Evolutionary conservation across 106 monocot species (phyloP), one percentile per base, ranked within the genome.

Genomic region (Allium sativum): DNA sequence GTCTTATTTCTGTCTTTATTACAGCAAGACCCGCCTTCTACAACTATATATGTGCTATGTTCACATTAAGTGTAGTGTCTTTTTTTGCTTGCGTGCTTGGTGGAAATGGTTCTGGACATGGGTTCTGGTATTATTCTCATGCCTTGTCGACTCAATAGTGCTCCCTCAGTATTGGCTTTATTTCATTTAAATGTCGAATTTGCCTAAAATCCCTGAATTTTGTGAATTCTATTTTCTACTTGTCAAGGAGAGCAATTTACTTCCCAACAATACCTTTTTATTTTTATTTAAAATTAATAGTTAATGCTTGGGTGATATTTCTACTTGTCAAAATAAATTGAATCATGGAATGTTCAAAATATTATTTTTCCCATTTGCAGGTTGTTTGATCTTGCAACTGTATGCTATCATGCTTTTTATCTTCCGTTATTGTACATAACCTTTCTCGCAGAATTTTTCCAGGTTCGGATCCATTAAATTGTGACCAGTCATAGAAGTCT

Each of bases 391-490:
- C 77, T 95, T 13, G 56, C 77, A 44, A 69, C 72, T 0, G 65
- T 95, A 31, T 90, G 90, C 81, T 95, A 95, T 53, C 95, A 95
- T 59, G 70, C 87, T 16, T 71, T 90, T 52, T 95, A 95, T 74
- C 95, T 82, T 66, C 95, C 95, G 21, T 76, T 95, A 52, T 51
- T 95, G 9, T 95, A 95, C 45, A 55, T 79, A 16, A 95, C 82
- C 48, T 95, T 95, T 69, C 70, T 95, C 11, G 84, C 95, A 20
- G 95, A 95, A 47, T 95, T 90, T 66, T 95, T 95, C 72, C 90
- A 82, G 90, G 95, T 95, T 12, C n/a, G 20, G 31, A 31, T 31
- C 31, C 31, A 2, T 31, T 31, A 1, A 31, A 31, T 31, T 31
- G 31, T 3, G 1, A 31, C 5, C 5, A 31, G 31, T 2, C 5